phyloP scores from a whole-genome alignment of 2,329 filamentous ascomycete genomes.

The Cordyceps cicadae region DNA sequence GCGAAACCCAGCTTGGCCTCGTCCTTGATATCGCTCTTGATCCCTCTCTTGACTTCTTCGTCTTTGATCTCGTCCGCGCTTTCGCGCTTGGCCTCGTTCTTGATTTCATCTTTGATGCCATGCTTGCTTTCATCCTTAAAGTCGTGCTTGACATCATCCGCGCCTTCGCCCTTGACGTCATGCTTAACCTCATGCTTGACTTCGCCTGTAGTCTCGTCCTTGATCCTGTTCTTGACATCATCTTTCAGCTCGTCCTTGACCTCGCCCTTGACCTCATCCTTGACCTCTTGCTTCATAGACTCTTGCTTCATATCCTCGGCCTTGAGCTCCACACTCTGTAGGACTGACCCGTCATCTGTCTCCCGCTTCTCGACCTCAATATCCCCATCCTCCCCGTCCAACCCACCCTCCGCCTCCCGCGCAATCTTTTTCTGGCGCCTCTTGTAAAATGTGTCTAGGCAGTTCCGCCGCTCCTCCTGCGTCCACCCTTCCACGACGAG shows the following conservation, averaged over 20 bases:
- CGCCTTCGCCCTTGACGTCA: neutral
- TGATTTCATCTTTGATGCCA: constrained; percentile 14
- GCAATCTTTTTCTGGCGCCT: constrained; percentile 48
- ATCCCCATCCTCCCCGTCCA: neutral
- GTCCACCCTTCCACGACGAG: constrained; percentile 86
- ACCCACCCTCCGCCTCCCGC: constrained; percentile 17
- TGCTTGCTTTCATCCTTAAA: neutral
- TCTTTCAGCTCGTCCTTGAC: constrained; percentile 12
- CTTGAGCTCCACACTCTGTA: constrained; percentile 5
- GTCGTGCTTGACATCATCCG: neutral
- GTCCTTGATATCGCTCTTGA: constrained; percentile 1
- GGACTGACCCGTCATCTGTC: neutral
- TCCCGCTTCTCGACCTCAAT: constrained; percentile 6
- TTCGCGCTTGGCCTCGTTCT: constrained; percentile 9
- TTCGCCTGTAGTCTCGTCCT: constrained; percentile 7
- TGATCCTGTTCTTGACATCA: constrained; percentile 3
- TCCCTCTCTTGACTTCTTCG: constrained; percentile 14
- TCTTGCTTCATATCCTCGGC: neutral
- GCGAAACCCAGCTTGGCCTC: constrained; percentile 2
- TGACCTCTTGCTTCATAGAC: neutral
- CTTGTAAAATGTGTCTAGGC: constrained; percentile 72
- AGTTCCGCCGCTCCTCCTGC: constrained; percentile 69
- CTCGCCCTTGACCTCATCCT: neutral
- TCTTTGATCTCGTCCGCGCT: constrained; percentile 12
- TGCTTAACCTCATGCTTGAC: constrained; percentile 5